These are phyloP conservation scores for Podaxis carcinomalis DNA, from an alignment of 768 basidiomycete species.

Conservation along the genomic window DNA sequence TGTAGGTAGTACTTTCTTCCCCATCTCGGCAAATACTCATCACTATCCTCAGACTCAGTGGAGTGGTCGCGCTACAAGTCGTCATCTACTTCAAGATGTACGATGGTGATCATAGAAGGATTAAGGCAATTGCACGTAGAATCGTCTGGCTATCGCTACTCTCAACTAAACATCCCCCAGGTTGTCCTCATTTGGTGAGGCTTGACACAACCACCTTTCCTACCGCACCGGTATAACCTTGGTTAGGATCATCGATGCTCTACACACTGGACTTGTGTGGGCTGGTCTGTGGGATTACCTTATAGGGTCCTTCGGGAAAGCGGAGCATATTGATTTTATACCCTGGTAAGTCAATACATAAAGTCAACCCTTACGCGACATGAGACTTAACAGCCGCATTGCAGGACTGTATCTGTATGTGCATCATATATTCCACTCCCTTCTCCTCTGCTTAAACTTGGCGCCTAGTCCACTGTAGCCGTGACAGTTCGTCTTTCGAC, in stretches of 20 bases:
- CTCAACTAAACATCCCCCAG: conserved; percentile 14
- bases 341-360: conserved; percentile 24
- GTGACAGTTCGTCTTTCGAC: conserved; percentile 16
- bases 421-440: background rate
- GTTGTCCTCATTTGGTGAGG: conserved; percentile 29
- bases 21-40: background rate
- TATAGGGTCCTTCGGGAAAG: conserved; percentile 26
- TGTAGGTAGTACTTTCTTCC: conserved; percentile 22
- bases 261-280: conserved; percentile 36
- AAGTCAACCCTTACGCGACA: background rate
- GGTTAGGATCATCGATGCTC: conserved; percentile 31
- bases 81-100: conserved; percentile 32
- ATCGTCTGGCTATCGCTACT: background rate
- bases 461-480: conserved; percentile 22
- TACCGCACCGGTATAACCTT: background rate
- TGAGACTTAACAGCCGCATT: background rate
- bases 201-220: conserved; percentile 13
- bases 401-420: conserved; percentile 8
- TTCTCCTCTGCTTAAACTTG: background rate
- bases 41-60: conserved; percentile 19
- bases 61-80: conserved; percentile 29
- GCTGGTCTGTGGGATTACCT: conserved; percentile 35
- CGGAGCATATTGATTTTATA: conserved; percentile 25
- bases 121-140: conserved; percentile 27
- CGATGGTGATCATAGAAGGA: conserved; percentile 19